Evolutionary conservation across 768 basidiomycete genomes (phyloP), one percentile per base, ranked within the genome.

Genomic region (Termitomyces titanicus): DNA sequence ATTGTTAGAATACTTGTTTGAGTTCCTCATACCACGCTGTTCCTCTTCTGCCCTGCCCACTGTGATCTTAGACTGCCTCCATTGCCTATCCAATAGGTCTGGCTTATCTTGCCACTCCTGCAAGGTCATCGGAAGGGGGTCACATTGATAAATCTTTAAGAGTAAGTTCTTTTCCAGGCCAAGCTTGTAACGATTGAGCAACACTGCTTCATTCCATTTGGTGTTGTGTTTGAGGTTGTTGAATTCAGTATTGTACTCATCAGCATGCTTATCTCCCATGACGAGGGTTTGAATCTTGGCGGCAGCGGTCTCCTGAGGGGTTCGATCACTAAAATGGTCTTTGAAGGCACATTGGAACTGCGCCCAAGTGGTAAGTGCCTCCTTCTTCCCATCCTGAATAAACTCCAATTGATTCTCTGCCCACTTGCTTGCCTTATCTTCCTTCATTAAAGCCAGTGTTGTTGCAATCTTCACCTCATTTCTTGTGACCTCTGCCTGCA

Each of bases 401-500:
- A 44, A 13, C 7, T 25, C 15, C 18, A 45, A 9, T 25, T 45
- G 44, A 31, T 25, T 45, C 3, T 39, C 38, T 13, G 38, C 38
- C 38, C 5, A 39, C 18, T 39, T 39, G 38, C 38, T 39, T 5
- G 18, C 9, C 22, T 42, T 22, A 5, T 42, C 40, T 22, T 20
- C 40, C 15, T 42, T 42, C 20, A 42, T 22, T 8, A 42, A 42
- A 2, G 18, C 18, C 18, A 42, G 22, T 9, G 40, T 20, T 3
- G 20, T 42, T 22, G 40, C 40, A 2, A 42, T 22, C 13, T 22
- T 42, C 8, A 42, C 40, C 20, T 42, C 40, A 25, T 42, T 17
- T 93, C 37, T 87, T 18, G 38, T 38, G 7, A 43, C 24, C 13
- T 43, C 7, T 0, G 17, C 31, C n/a, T 47, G 29, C 7, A 29